A percentile compares a stretch with the other conserved stretches of the same genome.
Evolutionary conservation across 306 rosid species (phyloP).

Genomic region (Quercus glauca): DNA sequence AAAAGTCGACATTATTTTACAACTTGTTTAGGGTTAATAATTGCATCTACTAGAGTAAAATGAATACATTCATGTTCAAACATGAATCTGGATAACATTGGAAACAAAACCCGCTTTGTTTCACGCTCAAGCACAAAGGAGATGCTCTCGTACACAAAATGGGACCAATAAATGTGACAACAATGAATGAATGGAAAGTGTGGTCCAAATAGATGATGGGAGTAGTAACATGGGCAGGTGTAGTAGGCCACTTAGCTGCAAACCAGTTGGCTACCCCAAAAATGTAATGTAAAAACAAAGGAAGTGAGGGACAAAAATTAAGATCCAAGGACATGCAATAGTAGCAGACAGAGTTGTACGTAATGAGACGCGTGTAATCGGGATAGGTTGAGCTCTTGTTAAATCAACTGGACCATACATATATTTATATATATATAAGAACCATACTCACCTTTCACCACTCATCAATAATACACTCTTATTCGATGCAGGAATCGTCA

Average conservation of each 20-base stretch:
- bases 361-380: background rate
- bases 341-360: slow-evolving; percentile 29
- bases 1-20: too few relatives aligned
- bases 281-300: slow-evolving; percentile 30
- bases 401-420: slow-evolving; percentile 36
- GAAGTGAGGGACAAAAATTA: slow-evolving; percentile 19
- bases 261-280: slow-evolving; percentile 34
- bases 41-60: too few relatives aligned
- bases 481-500: too few relatives aligned
- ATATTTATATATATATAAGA: background rate
- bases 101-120: too few relatives aligned
- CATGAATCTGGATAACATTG: too few relatives aligned
- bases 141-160: slow-evolving; percentile 8
- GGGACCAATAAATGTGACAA: slow-evolving; percentile 25
- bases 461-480: too few relatives aligned
- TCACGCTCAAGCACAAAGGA: background rate
- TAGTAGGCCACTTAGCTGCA: slow-evolving; percentile 33
- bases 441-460: too few relatives aligned
- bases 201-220: slow-evolving; percentile 28
- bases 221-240: background rate
- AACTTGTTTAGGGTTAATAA: too few relatives aligned
- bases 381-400: slow-evolving; percentile 30
- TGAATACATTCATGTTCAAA: too few relatives aligned
- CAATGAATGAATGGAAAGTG: slow-evolving; percentile 7
- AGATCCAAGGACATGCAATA: slow-evolving; percentile 40